Conservation (phyloP, 2,329 filamentous ascomycete species). For the Penicillium sp. region DNA sequence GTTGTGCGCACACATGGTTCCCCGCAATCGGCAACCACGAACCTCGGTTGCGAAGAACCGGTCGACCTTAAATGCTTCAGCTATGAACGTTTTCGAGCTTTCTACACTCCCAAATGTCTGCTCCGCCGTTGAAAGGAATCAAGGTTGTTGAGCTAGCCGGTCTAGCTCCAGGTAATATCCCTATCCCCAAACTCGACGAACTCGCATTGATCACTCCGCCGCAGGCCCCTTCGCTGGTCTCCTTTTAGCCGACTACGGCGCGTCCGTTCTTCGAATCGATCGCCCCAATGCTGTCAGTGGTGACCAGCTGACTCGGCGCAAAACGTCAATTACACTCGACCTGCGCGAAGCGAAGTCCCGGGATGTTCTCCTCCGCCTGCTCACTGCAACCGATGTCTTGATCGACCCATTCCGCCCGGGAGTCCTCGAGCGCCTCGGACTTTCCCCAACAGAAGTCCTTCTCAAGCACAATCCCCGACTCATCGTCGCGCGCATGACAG, state of each 20-base stretch:
- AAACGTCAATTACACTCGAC: constrained; percentile 75
- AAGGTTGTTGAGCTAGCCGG: constrained; percentile 67
- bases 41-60: constrained; percentile 15
- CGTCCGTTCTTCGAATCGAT: constrained; percentile 83
- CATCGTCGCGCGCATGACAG: constrained; percentile 82
- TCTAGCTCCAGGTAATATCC: constrained; percentile 58
- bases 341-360: constrained; percentile 67
- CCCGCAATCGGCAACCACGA: constrained; percentile 10
- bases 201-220: constrained; percentile 3
- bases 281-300: constrained; percentile 53
- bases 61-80: constrained; percentile 1
- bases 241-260: constrained; percentile 85
- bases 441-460: constrained; percentile 67
- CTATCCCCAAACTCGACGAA: neutral
- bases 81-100: neutral
- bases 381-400: constrained; percentile 67
- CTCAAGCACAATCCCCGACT: constrained; percentile 68
- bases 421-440: constrained; percentile 78
- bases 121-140: constrained; percentile 54
- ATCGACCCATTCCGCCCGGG: constrained; percentile 94
- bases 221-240: constrained; percentile 83
- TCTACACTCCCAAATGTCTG: constrained; percentile 16
- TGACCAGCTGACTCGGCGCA: constrained; percentile 77
- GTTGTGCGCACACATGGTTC: neutral
- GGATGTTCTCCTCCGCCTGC: constrained; percentile 64